phyloP scores from a whole-genome alignment of 495 filamentous ascomycete genomes.

The Xylaria curta region DNA sequence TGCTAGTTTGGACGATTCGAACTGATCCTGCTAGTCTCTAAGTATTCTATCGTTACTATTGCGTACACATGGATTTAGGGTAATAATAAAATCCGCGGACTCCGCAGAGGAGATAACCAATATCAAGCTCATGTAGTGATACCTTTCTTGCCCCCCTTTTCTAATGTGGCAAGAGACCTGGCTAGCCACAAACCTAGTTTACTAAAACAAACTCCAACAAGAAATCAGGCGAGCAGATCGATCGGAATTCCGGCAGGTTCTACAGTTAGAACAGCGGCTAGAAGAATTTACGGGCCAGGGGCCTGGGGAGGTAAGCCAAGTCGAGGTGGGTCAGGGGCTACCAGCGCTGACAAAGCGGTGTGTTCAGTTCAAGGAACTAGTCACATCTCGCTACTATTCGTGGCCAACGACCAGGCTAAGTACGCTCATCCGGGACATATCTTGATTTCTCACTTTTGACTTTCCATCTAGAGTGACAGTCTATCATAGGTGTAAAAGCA shows the following conservation, averaged over 20 bases:
- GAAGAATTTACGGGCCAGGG: neutral
- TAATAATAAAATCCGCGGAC: neutral
- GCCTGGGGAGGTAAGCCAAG: neutral
- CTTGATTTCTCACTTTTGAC: neutral
- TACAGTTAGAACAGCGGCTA: neutral
- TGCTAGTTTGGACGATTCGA: neutral
- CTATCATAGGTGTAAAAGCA: neutral
- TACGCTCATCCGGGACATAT: neutral
- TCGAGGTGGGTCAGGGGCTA: neutral
- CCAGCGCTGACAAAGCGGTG: neutral
- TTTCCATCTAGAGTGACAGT: neutral
- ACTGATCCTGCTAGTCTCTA: neutral
- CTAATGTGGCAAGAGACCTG: neutral
- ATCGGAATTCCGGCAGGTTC: neutral
- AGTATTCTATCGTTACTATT: neutral
- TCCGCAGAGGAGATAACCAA: neutral
- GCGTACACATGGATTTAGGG: neutral
- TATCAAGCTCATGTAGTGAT: neutral
- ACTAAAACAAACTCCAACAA: neutral
- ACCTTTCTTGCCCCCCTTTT: neutral
- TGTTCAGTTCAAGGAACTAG: neutral
- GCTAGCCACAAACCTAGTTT: neutral
- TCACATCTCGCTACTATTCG: neutral
- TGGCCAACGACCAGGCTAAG: neutral
- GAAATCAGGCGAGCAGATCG: neutral